Evolutionary conservation across 257 asterid species (phyloP).

Genomic region (Lithospermum erythrorhizon): DNA sequence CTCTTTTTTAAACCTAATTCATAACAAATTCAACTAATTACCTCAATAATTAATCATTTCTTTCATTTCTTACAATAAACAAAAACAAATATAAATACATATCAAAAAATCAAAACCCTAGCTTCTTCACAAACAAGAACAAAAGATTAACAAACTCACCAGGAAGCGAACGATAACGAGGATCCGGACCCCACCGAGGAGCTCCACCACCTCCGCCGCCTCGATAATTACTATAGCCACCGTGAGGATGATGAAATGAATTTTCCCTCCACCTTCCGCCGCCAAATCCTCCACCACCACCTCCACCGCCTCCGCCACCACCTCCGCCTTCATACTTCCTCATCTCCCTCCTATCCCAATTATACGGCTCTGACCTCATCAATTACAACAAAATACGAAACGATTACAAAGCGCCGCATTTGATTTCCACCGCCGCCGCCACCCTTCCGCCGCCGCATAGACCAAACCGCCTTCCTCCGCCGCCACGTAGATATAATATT

Average conservation of each 20-base stretch:
- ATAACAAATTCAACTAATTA: not conserved
- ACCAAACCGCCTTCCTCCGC: too few relatives aligned
- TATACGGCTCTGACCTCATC: slow-evolving; percentile 94
- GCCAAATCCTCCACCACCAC: slow-evolving; percentile 25
- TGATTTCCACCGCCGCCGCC: slow-evolving; percentile 10
- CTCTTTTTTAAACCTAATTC: too few relatives aligned
- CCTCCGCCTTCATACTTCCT: slow-evolving; percentile 64
- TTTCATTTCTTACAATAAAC: too few relatives aligned
- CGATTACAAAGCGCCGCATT: slow-evolving; percentile 10
- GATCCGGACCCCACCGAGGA: slow-evolving; percentile 57
- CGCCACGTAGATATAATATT: too few relatives aligned
- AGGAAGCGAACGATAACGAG: slow-evolving; percentile 65
- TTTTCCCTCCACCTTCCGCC: slow-evolving; percentile 78
- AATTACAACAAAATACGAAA: slow-evolving; percentile 11
- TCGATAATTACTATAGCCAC: slow-evolving; percentile 22
- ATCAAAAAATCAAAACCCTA: not conserved
- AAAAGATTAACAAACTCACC: slow-evolving; percentile 31
- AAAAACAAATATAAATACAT: not conserved
- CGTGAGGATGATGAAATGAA: slow-evolving; percentile 12
- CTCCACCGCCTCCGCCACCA: slow-evolving; percentile 43
- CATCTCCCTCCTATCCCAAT: slow-evolving; percentile 96
- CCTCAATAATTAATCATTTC: not conserved
- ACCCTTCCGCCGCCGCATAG: not conserved
- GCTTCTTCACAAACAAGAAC: not conserved
- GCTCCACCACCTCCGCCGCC: slow-evolving; percentile 34